A percentile compares a stretch with the other conserved stretches of the same genome.
Conservation (phyloP, 2,329 filamentous ascomycete species). For the Ampelomyces quisqualis region DNA sequence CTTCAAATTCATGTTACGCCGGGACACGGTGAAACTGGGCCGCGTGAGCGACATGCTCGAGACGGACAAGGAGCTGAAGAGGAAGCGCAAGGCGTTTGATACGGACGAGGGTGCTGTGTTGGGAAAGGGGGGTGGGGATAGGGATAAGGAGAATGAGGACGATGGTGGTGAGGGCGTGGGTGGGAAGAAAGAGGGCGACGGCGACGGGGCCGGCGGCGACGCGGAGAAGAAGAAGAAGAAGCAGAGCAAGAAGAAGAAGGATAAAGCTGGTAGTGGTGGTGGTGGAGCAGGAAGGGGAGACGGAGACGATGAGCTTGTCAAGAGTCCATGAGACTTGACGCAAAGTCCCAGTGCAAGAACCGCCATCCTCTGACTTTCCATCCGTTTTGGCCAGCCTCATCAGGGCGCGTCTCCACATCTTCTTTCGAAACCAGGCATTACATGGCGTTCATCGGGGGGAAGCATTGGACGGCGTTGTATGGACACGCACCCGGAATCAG, state of each 20-base stretch:
- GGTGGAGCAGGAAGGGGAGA: slow-evolving; percentile 22
- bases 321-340: too few relatives aligned
- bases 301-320: slow-evolving; percentile 10
- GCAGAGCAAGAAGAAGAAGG: slow-evolving; percentile 23
- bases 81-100: slow-evolving; percentile 73
- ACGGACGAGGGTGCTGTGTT: slow-evolving; percentile 64
- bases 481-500: too few relatives aligned
- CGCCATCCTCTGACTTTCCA: background rate
- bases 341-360: too few relatives aligned
- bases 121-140: slow-evolving; percentile 33
- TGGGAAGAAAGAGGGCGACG: slow-evolving; percentile 6
- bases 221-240: slow-evolving; percentile 9
- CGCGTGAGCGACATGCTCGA: slow-evolving; percentile 86
- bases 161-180: slow-evolving; percentile 4
- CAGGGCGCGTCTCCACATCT: too few relatives aligned
- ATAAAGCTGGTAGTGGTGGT: slow-evolving; percentile 20
- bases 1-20: slow-evolving; percentile 89
- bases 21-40: slow-evolving; percentile 81
- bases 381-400: too few relatives aligned
- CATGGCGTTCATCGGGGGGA: background rate
- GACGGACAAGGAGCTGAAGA: slow-evolving; percentile 83
- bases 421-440: background rate
- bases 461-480: slow-evolving; percentile 1
- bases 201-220: background rate
- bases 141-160: slow-evolving; percentile 7